These are phyloP conservation scores for Komagataella kurtzmanii DNA, from an alignment of 805 yeast species.

Conservation along the genomic window DNA sequence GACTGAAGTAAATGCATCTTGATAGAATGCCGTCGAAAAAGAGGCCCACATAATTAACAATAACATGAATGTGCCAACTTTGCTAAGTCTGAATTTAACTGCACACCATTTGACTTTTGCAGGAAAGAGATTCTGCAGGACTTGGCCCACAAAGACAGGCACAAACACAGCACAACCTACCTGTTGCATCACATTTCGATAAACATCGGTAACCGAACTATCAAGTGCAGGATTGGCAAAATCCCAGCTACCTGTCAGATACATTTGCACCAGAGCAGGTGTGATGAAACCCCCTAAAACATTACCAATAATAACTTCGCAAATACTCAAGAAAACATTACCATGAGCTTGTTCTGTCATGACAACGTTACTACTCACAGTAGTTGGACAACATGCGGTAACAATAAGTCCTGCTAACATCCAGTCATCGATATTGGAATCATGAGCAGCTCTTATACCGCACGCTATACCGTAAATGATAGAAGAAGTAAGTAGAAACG, in stretches of 20 bases:
- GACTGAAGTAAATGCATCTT: conserved; percentile 55
- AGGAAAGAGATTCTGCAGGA: conserved; percentile 58
- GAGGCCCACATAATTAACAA: conserved; percentile 66
- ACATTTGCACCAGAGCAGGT: conserved; percentile 75
- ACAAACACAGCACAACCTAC: conserved; percentile 74
- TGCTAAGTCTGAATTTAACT: conserved; percentile 43
- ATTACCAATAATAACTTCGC: conserved; percentile 82
- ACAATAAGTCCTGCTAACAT: conserved; percentile 70
- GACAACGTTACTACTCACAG: conserved; percentile 83
- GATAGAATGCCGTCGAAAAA: conserved; percentile 79
- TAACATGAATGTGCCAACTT: conserved; percentile 73
- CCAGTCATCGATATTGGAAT: conserved; percentile 57
- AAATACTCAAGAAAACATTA: conserved; percentile 60
- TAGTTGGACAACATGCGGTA: conserved; percentile 83
- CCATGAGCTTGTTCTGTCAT: conserved; percentile 86
- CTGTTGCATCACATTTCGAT: conserved; percentile 74
- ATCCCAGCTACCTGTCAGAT: conserved; percentile 35
- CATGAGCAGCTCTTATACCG: conserved; percentile 47
- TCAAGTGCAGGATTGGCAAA: conserved; percentile 74
- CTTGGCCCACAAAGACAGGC: conserved; percentile 83
- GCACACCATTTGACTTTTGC: conserved; percentile 48
- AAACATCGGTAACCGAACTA: conserved; percentile 39
- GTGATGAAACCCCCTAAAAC: conserved; percentile 77
- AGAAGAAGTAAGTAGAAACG: conserved; percentile 54
- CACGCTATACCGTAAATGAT: conserved; percentile 61